Percentiles rank a stretch among this genome's conserved stretches.
These are phyloP conservation scores for Fusarium sp. DNA, from an alignment of 2,329 filamentous ascomycete genomes.

Conservation along the genomic window DNA sequence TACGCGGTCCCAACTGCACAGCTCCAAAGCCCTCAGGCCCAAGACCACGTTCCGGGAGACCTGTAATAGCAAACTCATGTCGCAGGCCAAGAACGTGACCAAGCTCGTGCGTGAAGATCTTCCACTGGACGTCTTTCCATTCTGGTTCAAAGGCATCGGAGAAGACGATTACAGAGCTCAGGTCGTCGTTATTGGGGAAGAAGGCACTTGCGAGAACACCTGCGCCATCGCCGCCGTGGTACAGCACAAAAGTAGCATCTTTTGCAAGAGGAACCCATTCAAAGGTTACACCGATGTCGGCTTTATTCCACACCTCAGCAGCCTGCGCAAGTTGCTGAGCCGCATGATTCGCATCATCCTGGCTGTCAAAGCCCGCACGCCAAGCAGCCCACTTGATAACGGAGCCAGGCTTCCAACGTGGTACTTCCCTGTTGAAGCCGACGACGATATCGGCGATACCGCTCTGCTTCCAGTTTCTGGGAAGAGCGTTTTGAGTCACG, in stretches of 20 bases:
- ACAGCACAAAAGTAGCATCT: accelerated
- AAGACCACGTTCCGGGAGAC: background rate
- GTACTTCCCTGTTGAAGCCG: background rate
- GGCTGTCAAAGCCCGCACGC: background rate
- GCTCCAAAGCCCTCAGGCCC: background rate
- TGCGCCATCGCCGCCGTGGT: background rate
- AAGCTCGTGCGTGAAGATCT: background rate
- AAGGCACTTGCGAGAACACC: background rate
- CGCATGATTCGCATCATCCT: background rate
- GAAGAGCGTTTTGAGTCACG: accelerated
- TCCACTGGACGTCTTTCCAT: accelerated
- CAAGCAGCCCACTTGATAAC: background rate
- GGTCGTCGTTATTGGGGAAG: background rate
- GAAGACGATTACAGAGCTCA: background rate
- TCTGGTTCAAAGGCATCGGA: background rate
- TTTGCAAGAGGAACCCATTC: background rate
- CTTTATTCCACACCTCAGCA: background rate
- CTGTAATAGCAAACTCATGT: background rate
- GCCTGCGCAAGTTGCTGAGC: background rate
- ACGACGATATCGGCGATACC: background rate
- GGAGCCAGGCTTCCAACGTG: background rate
- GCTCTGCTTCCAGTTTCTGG: background rate
- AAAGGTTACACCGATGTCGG: accelerated
- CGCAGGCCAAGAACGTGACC: background rate
- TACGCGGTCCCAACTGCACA: background rate